Base-by-base conservation (phyloP, 2,329 filamentous ascomycete species). In the Coniella vitis region DNA sequence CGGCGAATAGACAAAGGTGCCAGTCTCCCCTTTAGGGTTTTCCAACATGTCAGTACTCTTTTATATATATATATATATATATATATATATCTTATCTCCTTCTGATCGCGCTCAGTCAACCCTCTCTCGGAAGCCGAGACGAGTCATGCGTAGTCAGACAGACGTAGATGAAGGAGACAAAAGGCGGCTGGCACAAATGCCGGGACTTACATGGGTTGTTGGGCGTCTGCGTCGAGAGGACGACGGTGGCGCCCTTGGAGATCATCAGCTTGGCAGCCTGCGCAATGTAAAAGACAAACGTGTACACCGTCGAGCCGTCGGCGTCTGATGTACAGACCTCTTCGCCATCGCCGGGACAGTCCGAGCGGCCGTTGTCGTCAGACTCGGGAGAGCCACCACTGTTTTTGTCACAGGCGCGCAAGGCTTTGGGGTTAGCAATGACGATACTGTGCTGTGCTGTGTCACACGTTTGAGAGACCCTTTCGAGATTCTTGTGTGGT, bases 291-390 rank as follows among this genome's bases (percentile, higher is more conserved):
- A 54, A 58, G 3, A 59, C 58, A n/a, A 62, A 63, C 7, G 61
- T 63, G 49, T 61, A 60, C 16, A 63, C 60, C 14, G 57, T 59
- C 34, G 55, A 56, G 44, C 60, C 60, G 19, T 59, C 65, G 32
- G 54, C 52, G 49, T 60, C 61, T 1, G 65, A 68, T n/a, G 47
- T 52, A 64, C 78, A 81, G 1, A 70, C 75, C 62, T 81, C 74
- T 48, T 61, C 60, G 37, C 74, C 76, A 1, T 66, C 66, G 17
- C 78, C 77, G 1, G 61, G 63, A 55, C 82, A 85, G 55, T 76
- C 78, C 13, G 71, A 73, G 21, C 80, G 74, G 4, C 78, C 79
- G 57, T 84, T 84, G 64, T 85, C 81, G 12, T 61, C 68, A 7
- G 62, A 60, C 45, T 56, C 58, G 3, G 79, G 69, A 2, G 71